These are phyloP conservation scores for Colletotrichum sp. DNA, from an alignment of 2,329 filamentous ascomycete species.

Conservation along the genomic window DNA sequence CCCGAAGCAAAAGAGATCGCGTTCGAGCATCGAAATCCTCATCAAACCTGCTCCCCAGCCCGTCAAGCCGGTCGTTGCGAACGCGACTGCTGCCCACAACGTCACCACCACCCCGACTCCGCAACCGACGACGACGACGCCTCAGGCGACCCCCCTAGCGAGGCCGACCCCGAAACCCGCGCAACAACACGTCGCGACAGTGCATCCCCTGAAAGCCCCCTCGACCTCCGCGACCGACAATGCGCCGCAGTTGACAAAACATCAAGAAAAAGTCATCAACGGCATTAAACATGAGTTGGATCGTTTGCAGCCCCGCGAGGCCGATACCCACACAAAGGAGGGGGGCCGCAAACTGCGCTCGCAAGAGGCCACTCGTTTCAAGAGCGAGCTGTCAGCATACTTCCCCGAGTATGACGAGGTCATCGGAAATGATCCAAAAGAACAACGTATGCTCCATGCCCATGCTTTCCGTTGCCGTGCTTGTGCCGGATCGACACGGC, in stretches of 20 bases:
- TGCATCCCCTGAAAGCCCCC: slow-evolving; percentile 18
- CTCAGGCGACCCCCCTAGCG: slow-evolving; percentile 5
- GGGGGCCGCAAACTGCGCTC: slow-evolving; percentile 83
- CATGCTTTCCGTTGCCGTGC: not conserved
- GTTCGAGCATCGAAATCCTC: slow-evolving; percentile 60
- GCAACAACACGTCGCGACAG: slow-evolving; percentile 17
- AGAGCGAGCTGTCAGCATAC: slow-evolving; percentile 89
- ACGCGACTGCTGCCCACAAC: slow-evolving; percentile 1
- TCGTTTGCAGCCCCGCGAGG: slow-evolving; percentile 54
- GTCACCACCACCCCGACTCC: slow-evolving; percentile 12
- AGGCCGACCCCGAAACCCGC: not conserved
- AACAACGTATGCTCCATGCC: slow-evolving; percentile 65
- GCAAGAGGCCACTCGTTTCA: slow-evolving; percentile 83
- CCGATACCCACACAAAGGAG: slow-evolving; percentile 50
- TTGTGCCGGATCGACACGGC: not conserved
- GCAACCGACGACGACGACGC: slow-evolving; percentile 15
- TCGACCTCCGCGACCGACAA: slow-evolving; percentile 27
- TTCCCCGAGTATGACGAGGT: slow-evolving; percentile 95
- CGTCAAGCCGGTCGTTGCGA: slow-evolving; percentile 25
- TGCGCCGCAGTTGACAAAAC: slow-evolving; percentile 45
- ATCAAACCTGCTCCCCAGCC: slow-evolving; percentile 24
- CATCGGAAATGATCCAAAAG: slow-evolving; percentile 82
- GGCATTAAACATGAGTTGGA: slow-evolving; percentile 67
- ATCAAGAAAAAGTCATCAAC: slow-evolving; percentile 64
- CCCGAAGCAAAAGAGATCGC: slow-evolving; percentile 52